Evolutionary conservation across 2,329 filamentous ascomycete genomes (phyloP), one percentile per base, ranked within the genome.

Genomic region (Hirsutella minnesotensis): DNA sequence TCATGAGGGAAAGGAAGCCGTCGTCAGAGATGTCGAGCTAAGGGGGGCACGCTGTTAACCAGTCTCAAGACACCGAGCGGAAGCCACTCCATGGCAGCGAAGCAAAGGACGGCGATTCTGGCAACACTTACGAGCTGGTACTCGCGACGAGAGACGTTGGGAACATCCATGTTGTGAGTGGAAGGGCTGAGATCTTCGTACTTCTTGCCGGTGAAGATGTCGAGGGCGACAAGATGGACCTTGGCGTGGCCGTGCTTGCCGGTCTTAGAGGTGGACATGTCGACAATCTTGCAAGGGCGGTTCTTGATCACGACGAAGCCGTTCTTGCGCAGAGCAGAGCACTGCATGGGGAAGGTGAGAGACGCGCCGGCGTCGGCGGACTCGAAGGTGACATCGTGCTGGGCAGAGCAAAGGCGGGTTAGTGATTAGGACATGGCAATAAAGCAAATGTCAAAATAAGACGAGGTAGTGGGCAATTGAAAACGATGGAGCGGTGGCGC

Each of bases 171-270:
- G 79, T 94, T 84, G 77, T 84, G 80, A 77, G 92, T 98, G 66
- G 92, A 98, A 58, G 92, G 92, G 70, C 83, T 95, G 51, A 98
- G 81, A 75, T 98, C 94, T 77, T 98, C 92, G 56, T 95, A 79
- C 83, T 98, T 98, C 86, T 95, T 98, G 80, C 78, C 78, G 55
- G 89, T 98, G 83, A 98, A 98, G 77, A 98, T 96, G 69, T 98
- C 92, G 68, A 94, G 81, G 65, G 88, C 92, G 63, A 95, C 84
- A 60, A 98, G 75, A 75, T 98, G 90, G 68, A 98, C 92, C 83
- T 98, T 98, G 74, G 92, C 92, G 86, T 98, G 94, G 70, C 92
- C 92, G 85, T 98, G 92, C 87, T 98, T 98, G 74, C 92, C 92
- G 57, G 92, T 98, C 89, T 98, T 98, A 70, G 92, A 98, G 76